Conservation (phyloP, 208 protist genomes). For the Leishmania amazonensis region DNA sequence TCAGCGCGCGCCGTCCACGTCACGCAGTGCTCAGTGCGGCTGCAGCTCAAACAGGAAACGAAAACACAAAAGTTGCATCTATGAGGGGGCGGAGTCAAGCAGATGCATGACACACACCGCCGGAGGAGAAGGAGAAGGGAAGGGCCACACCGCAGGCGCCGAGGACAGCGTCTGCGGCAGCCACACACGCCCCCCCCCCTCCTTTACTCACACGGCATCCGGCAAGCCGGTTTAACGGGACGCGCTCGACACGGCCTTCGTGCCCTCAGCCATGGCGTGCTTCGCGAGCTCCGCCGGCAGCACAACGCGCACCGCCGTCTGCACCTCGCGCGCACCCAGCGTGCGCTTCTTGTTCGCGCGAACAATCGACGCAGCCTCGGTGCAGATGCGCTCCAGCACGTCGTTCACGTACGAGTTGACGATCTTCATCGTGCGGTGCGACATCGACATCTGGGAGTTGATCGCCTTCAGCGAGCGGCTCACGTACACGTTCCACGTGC, state of each 20-base stretch:
- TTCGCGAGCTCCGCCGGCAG: slow-evolving; percentile 98
- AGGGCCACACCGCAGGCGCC: not conserved
- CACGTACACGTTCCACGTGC: slow-evolving; percentile 89
- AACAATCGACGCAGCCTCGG: slow-evolving; percentile 93
- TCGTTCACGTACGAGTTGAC: slow-evolving; percentile 98
- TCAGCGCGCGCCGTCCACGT: too few relatives aligned
- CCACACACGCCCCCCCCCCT: not conserved
- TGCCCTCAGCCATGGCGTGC: slow-evolving; percentile 98
- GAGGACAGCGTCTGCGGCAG: not conserved
- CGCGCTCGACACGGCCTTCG: slow-evolving; percentile 96
- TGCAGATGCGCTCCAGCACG: slow-evolving; percentile 97
- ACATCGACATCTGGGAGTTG: slow-evolving; percentile 96
- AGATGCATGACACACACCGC: not conserved
- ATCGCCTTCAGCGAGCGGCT: slow-evolving; percentile 96
- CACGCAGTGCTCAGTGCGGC: too few relatives aligned
- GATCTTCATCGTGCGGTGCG: slow-evolving; percentile 95
- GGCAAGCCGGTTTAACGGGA: slow-evolving; percentile 24
- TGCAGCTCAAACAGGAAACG: too few relatives aligned
- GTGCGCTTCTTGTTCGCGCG: slow-evolving; percentile 96
- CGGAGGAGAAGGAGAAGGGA: not conserved
- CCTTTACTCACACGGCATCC: not conserved
- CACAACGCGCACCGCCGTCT: slow-evolving; percentile 97
- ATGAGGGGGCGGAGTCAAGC: not conserved
- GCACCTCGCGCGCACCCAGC: slow-evolving; percentile 95
- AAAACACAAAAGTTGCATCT: not conserved